A percentile compares a stretch with the other conserved stretches of the same genome.
Conservation (phyloP, 1,284 basidiomycete species). For the Chiua sp. region DNA sequence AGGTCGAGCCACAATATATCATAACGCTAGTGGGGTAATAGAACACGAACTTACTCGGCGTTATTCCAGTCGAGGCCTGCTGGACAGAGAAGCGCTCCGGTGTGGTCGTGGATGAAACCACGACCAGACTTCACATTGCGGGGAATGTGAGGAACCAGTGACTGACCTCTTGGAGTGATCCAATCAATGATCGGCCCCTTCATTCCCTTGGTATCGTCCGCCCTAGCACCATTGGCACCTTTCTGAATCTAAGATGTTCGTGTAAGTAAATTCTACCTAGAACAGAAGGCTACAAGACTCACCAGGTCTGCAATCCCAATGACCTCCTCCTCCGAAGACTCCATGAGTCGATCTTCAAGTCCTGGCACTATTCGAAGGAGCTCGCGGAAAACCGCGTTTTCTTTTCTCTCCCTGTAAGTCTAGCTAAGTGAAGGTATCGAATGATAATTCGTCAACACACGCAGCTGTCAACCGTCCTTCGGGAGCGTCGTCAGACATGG, state of each 20-base stretch:
- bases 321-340: slow-evolving; percentile 5
- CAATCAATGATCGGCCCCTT: not conserved
- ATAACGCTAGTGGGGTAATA: too few relatives aligned
- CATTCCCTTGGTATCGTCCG: slow-evolving; percentile 14
- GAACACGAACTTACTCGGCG: not conserved
- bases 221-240: slow-evolving; percentile 11
- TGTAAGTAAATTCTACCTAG: not conserved
- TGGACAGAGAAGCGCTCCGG: not conserved
- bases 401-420: not conserved
- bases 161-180: not conserved
- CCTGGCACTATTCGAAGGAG: slow-evolving; percentile 1
- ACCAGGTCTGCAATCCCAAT: slow-evolving; percentile 1
- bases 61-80: not conserved
- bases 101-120: not conserved
- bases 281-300: not conserved
- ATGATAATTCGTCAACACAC: too few relatives aligned
- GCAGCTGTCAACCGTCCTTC: too few relatives aligned
- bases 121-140: not conserved
- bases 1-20: too few relatives aligned
- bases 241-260: slow-evolving; percentile 8
- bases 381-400: slow-evolving; percentile 6
- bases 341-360: slow-evolving; percentile 5
- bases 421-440: too few relatives aligned
- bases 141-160: not conserved
- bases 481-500: too few relatives aligned